Percentiles rank a stretch among this genome's conserved stretches.
Evolutionary conservation across 139 green algal species (phyloP).

Genomic region (Micractinium conductrix): DNA sequence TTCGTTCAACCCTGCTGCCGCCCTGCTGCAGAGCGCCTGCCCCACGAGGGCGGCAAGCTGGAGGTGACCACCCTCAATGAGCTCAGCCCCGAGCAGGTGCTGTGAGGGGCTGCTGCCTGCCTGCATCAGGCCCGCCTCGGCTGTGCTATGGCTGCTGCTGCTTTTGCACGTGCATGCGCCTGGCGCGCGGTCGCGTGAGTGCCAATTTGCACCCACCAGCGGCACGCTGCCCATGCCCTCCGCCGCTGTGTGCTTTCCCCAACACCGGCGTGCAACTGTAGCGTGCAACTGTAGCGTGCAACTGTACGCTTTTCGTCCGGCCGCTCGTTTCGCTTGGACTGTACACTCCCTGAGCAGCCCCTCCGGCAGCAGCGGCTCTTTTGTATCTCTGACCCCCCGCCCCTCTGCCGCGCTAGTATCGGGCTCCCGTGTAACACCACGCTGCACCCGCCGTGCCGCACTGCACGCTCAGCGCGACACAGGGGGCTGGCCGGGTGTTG

Average conservation of each 20-base stretch:
- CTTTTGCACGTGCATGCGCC: no score
- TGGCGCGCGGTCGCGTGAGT: no score
- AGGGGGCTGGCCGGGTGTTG: background rate
- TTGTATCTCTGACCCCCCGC: background rate
- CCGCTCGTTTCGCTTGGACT: no score
- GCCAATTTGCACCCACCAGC: no score
- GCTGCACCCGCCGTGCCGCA: no score
- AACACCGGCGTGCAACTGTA: no score
- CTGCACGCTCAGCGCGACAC: background rate
- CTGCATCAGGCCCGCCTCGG: no score
- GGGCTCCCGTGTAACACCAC: no score
- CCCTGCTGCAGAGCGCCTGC: slow-evolving; percentile 35
- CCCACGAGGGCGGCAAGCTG: slow-evolving; percentile 38
- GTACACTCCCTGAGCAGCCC: background rate
- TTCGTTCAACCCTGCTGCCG: background rate
- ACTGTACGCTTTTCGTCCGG: no score
- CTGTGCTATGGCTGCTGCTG: no score
- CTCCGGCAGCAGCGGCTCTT: background rate
- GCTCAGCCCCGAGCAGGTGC: slow-evolving; percentile 20
- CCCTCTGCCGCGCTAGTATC: background rate
- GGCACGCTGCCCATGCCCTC: background rate
- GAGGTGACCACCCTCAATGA: slow-evolving; percentile 37
- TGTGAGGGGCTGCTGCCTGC: no score
- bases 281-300: no score
- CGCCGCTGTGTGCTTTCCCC: background rate